Evolutionary conservation across 192 early-diverging fungal genomes (phyloP).

Genomic region (Helicostylum pulchrum): DNA sequence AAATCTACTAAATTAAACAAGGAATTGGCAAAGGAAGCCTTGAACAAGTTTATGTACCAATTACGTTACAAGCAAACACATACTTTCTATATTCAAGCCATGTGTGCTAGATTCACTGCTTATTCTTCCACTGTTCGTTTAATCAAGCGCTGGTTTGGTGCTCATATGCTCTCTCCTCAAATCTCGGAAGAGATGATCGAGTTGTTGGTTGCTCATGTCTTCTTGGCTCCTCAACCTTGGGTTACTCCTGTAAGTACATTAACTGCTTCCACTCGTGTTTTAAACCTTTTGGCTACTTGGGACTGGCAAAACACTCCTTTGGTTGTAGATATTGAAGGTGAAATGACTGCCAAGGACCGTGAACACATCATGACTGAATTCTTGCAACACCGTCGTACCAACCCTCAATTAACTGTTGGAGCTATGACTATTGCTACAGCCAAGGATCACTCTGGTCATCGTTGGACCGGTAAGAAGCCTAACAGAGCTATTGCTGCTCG

Average conservation of each 20-base stretch:
- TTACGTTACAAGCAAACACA: constrained; percentile 54
- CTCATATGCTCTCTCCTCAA: constrained; percentile 73
- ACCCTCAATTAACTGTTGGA: constrained; percentile 41
- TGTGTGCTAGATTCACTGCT: constrained; percentile 73
- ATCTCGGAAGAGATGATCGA: constrained; percentile 80
- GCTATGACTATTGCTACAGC: constrained; percentile 67
- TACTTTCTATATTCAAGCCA: constrained; percentile 64
- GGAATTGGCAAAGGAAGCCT: constrained; percentile 45
- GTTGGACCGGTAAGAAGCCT: constrained; percentile 59
- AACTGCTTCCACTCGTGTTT: constrained; percentile 72
- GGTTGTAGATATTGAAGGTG: constrained; percentile 74
- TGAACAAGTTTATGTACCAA: constrained; percentile 45
- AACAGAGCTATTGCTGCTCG: constrained; percentile 57
- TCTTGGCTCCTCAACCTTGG: constrained; percentile 60
- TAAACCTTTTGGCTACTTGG: constrained; percentile 71
- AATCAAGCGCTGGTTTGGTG: constrained; percentile 85
- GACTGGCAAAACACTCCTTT: constrained; percentile 75
- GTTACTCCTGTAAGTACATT: constrained; percentile 60
- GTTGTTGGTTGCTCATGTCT: constrained; percentile 68
- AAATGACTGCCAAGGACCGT: constrained; percentile 44
- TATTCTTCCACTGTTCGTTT: constrained; percentile 80
- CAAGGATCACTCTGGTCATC: constrained; percentile 53
- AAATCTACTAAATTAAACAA: constrained; percentile 43
- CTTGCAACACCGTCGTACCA: constrained; percentile 47
- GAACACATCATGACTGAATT: constrained; percentile 53